These are phyloP conservation scores for Suaeda aralocaspica DNA, from an alignment of 148 eudicot species.

Conservation along the genomic window DNA sequence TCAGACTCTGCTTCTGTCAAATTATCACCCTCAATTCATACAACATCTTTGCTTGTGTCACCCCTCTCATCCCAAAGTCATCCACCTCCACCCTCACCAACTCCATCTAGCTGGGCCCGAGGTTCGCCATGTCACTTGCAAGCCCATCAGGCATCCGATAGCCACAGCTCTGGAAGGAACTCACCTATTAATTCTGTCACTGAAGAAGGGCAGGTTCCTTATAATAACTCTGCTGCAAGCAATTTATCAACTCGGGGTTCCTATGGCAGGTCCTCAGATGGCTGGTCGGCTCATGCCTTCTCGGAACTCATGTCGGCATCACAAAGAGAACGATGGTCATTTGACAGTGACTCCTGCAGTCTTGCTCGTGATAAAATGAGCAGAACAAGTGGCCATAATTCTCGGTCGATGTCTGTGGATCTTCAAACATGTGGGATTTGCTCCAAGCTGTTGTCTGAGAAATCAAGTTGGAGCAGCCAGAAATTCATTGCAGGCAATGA, in stretches of 20 bases:
- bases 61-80: conserved; percentile 59
- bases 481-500: conserved; percentile 62
- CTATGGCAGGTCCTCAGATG: conserved; percentile 71
- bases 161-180: conserved; percentile 55
- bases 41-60: conserved; percentile 54
- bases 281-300: conserved; percentile 70
- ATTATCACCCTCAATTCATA: conserved; percentile 53
- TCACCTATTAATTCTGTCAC: conserved; percentile 54
- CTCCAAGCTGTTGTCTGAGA: conserved; percentile 68
- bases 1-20: conserved; percentile 46
- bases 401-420: conserved; percentile 45
- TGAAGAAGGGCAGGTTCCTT: conserved; percentile 44
- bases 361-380: conserved; percentile 44
- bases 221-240: conserved; percentile 43
- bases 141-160: conserved; percentile 56
- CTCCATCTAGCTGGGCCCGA: conserved; percentile 51
- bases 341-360: conserved; percentile 66
- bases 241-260: conserved; percentile 66
- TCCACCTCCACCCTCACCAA: conserved; percentile 47
- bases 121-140: conserved; percentile 50
- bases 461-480: conserved; percentile 66
- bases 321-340: conserved; percentile 70
- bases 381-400: conserved; percentile 39
- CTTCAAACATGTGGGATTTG: conserved; percentile 74
- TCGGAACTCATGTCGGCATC: conserved; percentile 64